Evolutionary conservation across 345 rosid species (phyloP).

Genomic region (Pseudoturritis turrita): DNA sequence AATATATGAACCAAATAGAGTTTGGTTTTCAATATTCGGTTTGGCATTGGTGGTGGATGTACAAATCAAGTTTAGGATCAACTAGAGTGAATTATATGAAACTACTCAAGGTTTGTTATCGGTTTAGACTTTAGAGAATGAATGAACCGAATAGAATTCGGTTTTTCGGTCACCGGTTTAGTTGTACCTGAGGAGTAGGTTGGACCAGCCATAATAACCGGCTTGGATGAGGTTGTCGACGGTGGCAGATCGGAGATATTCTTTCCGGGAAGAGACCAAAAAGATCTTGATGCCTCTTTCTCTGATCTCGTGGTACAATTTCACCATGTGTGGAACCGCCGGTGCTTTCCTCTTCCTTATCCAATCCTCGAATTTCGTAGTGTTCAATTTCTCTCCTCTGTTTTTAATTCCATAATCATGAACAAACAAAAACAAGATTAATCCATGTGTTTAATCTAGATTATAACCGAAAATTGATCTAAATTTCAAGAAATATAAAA

Average conservation of each 20-base stretch:
- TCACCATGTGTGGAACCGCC: constrained; percentile 47
- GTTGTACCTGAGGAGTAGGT: constrained; percentile 61
- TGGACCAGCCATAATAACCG: constrained; percentile 85
- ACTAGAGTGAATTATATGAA: not conserved
- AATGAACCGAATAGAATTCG: not conserved
- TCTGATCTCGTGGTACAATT: constrained; percentile 56
- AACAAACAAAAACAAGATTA: not conserved
- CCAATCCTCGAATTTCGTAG: constrained; percentile 58
- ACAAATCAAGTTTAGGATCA: not conserved
- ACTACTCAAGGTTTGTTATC: not conserved
- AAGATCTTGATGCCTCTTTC: constrained; percentile 66
- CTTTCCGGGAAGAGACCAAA: constrained; percentile 73
- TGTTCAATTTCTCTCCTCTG: constrained; percentile 68
- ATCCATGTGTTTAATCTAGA: not conserved
- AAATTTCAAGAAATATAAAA: not conserved
- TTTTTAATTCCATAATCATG: not conserved
- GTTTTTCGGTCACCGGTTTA: not conserved
- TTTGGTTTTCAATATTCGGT: not conserved
- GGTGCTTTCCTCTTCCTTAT: constrained; percentile 59
- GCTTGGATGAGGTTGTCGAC: constrained; percentile 71
- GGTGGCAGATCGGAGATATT: constrained; percentile 65
- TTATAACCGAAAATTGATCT: not conserved
- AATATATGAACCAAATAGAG: not conserved
- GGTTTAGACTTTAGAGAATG: not conserved
- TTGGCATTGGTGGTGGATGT: not conserved